phyloP scores from a whole-genome alignment of 441 rosid species.

The Viola pubescens region DNA sequence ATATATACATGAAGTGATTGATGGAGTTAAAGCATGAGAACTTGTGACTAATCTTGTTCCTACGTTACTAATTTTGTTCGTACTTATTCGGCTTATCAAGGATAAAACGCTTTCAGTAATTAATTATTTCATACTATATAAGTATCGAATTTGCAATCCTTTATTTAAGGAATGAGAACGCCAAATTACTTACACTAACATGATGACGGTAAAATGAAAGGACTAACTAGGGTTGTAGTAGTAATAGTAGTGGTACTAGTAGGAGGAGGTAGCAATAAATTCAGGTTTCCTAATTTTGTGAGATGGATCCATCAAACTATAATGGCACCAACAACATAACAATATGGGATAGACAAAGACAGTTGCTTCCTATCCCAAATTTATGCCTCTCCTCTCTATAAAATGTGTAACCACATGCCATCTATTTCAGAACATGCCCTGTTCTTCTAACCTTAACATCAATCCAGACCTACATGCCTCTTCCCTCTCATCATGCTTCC shows the following conservation, averaged over 20 bases:
- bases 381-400: constrained; percentile 19
- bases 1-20: not conserved
- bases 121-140: no score
- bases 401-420: constrained; percentile 33
- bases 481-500: constrained; percentile 14
- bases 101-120: not conserved
- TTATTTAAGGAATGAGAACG: no score
- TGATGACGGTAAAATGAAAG: not conserved
- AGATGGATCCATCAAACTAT: constrained; percentile 9
- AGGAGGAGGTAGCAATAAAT: constrained; percentile 24
- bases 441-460: constrained; percentile 28
- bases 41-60: no score
- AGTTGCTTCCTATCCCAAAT: constrained; percentile 30
- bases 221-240: not conserved
- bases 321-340: not conserved
- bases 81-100: constrained; percentile 8
- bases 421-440: constrained; percentile 37
- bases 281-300: constrained; percentile 25
- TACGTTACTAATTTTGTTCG: no score
- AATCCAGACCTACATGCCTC: constrained; percentile 20
- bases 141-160: no score
- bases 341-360: constrained; percentile 37
- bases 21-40: constrained; percentile 11
- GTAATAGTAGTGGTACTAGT: not conserved
- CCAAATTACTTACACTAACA: no score